phyloP scores from a whole-genome alignment of 495 filamentous ascomycete species.

The Tuber aestivum region DNA sequence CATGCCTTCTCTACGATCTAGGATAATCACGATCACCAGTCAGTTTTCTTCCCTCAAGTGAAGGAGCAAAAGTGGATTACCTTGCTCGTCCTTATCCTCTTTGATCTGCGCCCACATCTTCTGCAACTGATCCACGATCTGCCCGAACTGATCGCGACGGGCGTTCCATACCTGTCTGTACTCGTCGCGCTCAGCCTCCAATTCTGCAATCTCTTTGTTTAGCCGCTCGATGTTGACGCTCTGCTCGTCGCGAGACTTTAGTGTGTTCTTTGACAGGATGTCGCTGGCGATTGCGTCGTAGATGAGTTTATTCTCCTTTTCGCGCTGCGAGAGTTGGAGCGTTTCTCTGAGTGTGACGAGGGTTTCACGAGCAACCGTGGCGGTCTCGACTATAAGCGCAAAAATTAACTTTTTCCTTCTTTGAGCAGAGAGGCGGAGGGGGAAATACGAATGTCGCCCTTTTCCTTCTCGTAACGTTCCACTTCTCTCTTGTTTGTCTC shows the following conservation, averaged over 20 bases:
- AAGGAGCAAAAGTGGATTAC: constrained; percentile 35
- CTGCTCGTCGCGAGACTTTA: constrained; percentile 80
- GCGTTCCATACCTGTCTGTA: constrained; percentile 82
- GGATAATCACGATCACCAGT: constrained; percentile 18
- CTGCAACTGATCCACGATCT: constrained; percentile 87
- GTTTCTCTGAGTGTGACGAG: constrained; percentile 64
- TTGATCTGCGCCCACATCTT: constrained; percentile 76
- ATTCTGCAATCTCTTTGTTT: constrained; percentile 76
- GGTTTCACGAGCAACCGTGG: constrained; percentile 69
- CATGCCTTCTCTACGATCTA: constrained; percentile 69
- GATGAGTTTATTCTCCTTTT: constrained; percentile 78
- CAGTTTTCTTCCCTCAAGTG: constrained; percentile 45
- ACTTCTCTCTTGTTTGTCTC: constrained; percentile 80
- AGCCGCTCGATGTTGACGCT: constrained; percentile 69
- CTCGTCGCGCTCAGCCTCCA: constrained; percentile 74
- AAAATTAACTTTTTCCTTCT: constrained; percentile 37
- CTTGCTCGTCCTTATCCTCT: constrained; percentile 85
- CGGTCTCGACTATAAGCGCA: constrained; percentile 45
- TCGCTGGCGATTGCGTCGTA: constrained; percentile 76
- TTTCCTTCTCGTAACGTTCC: constrained; percentile 75
- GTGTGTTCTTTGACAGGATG: constrained; percentile 54
- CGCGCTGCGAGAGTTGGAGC: constrained; percentile 72
- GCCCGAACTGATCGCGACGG: constrained; percentile 77
- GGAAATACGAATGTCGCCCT: constrained; percentile 56
- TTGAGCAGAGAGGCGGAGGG: background rate